phyloP scores from a whole-genome alignment of 345 rosid genomes.

The Aquilaria malaccensis region DNA sequence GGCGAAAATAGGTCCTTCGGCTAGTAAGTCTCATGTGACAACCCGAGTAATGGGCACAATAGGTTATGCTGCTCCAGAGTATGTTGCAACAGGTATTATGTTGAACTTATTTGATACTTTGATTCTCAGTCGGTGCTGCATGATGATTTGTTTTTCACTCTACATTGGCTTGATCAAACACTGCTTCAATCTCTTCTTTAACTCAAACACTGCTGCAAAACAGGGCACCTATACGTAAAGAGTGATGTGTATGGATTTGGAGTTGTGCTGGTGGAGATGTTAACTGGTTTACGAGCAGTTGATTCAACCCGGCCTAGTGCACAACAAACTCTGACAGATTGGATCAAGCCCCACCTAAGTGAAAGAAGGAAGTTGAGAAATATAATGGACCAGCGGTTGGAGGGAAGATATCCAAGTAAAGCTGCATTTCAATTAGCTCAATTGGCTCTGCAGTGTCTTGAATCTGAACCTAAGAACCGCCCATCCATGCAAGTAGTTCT shows the following conservation, averaged over 20 bases:
- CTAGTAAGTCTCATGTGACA: constrained; percentile 82
- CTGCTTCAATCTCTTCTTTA: background rate
- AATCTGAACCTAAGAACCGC: constrained; percentile 51
- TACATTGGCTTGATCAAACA: background rate
- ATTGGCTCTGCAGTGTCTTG: constrained; percentile 58
- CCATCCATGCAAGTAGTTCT: constrained; percentile 76
- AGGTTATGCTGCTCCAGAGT: constrained; percentile 92
- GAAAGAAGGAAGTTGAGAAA: constrained; percentile 59
- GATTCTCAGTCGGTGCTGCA: background rate
- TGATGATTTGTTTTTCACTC: too few relatives aligned
- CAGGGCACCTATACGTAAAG: constrained; percentile 89
- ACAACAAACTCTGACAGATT: constrained; percentile 54
- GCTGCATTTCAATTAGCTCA: constrained; percentile 54
- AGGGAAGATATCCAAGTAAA: constrained; percentile 68
- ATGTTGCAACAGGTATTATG: constrained; percentile 68
- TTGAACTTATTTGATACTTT: background rate
- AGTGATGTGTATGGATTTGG: constrained; percentile 89
- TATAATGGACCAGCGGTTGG: constrained; percentile 55
- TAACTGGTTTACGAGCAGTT: constrained; percentile 66
- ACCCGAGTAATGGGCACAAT: constrained; percentile 80
- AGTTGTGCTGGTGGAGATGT: constrained; percentile 71
- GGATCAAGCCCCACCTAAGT: constrained; percentile 65
- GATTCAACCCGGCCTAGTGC: constrained; percentile 63
- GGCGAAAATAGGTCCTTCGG: constrained; percentile 86
- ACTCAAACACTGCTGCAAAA: constrained; percentile 8